These are phyloP conservation scores for Colletotrichum trifolii DNA, from an alignment of 2,329 filamentous ascomycete genomes.

Conservation along the genomic window DNA sequence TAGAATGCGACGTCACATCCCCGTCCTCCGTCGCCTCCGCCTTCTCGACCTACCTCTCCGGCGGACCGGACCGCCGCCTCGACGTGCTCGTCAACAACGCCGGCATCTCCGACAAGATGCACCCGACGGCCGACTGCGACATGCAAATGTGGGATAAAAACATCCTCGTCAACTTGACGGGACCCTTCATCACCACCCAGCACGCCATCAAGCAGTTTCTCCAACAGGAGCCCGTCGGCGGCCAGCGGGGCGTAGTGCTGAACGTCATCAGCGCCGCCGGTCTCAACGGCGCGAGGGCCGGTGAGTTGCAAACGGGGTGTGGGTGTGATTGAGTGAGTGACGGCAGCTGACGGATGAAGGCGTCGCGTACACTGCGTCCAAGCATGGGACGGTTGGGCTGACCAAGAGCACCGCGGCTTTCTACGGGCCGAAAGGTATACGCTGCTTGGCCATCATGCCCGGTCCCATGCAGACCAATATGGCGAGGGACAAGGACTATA, in stretches of 20 bases:
- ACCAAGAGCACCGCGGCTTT: conserved; percentile 67
- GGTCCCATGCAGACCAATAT: conserved; percentile 70
- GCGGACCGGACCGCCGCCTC: conserved; percentile 30
- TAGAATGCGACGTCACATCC: conserved; percentile 6
- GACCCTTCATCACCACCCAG: conserved; percentile 63
- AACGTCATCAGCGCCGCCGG: conserved; percentile 34
- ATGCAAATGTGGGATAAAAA: conserved; percentile 63
- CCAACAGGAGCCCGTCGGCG: conserved; percentile 45
- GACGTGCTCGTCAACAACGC: conserved; percentile 71
- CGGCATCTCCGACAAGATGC: conserved; percentile 67
- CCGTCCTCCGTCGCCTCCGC: conserved; percentile 7
- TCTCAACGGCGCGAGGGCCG: conserved; percentile 8
- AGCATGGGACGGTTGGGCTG: conserved; percentile 64
- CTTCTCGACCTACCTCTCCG: background rate
- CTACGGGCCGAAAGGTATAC: conserved; percentile 65
- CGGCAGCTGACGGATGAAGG: conserved; percentile 41
- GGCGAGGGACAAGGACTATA: conserved; percentile 10
- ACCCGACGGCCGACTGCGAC: conserved; percentile 60
- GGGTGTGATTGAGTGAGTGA: background rate
- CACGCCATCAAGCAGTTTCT: conserved; percentile 61
- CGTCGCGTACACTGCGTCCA: conserved; percentile 62
- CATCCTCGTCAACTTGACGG: conserved; percentile 67
- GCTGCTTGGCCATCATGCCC: conserved; percentile 48
- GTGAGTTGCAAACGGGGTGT: background rate
- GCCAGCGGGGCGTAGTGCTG: conserved; percentile 38